Percentiles rank a stretch among this genome's conserved stretches.
These are phyloP conservation scores for Clarkia xantiana DNA, from an alignment of 345 rosid species.

Conservation along the genomic window DNA sequence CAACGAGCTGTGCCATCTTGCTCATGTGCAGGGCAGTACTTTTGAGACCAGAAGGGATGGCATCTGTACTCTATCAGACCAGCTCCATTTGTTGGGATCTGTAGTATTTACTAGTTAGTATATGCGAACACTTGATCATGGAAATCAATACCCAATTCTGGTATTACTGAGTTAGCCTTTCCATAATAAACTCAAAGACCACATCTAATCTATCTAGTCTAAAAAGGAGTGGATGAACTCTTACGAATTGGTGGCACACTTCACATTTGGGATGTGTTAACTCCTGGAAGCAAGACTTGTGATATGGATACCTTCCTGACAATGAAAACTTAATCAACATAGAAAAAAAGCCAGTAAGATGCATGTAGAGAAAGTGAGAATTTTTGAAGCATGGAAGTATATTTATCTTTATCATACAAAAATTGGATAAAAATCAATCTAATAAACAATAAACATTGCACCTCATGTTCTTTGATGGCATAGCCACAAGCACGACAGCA, in stretches of 20 bases:
- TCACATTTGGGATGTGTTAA: slow-evolving; percentile 89
- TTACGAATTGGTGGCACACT: slow-evolving; percentile 88
- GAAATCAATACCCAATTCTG: too few species aligned
- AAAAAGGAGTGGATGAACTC: slow-evolving; percentile 9
- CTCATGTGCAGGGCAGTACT: slow-evolving; percentile 90
- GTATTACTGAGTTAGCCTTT: too few species aligned
- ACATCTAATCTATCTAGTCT: too few species aligned
- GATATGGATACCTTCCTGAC: slow-evolving; percentile 60
- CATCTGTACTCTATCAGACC: slow-evolving; percentile 68
- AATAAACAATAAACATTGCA: slow-evolving; percentile 9
- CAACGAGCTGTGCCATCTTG: slow-evolving; percentile 77
- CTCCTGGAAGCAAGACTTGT: slow-evolving; percentile 86
- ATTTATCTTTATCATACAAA: background rate
- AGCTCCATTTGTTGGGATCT: slow-evolving; percentile 79
- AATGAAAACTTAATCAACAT: slow-evolving; percentile 59
- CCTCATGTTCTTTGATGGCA: slow-evolving; percentile 81
- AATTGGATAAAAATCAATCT: slow-evolving; percentile 2
- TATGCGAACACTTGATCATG: background rate
- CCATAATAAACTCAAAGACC: too few species aligned
- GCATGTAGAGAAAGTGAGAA: background rate
- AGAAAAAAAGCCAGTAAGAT: slow-evolving; percentile 7
- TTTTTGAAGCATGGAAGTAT: background rate
- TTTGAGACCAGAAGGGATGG: slow-evolving; percentile 87
- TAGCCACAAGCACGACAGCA: slow-evolving; percentile 50
- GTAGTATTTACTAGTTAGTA: slow-evolving; percentile 1